phyloP scores from a whole-genome alignment of 495 filamentous ascomycete species.

The Arthonia radiata region DNA sequence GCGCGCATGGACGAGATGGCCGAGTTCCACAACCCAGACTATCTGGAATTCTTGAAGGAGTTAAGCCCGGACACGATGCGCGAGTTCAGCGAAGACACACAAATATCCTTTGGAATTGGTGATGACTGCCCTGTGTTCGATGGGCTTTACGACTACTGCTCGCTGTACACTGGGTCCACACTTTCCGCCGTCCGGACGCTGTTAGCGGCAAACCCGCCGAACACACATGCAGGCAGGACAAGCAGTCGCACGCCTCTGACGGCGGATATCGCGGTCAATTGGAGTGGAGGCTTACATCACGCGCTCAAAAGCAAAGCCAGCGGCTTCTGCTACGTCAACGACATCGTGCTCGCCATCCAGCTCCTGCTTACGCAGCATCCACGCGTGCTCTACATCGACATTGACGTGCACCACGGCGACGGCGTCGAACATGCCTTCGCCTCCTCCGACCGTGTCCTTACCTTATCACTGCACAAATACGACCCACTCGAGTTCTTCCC shows the following conservation, averaged over 20 bases:
- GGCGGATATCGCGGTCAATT: conserved; percentile 90
- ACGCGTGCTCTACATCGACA: conserved; percentile 90
- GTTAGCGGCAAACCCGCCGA: conserved; percentile 42
- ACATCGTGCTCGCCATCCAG: conserved; percentile 87
- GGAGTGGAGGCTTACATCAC: conserved; percentile 97
- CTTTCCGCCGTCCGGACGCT: conserved; percentile 82
- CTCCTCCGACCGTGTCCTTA: conserved; percentile 88
- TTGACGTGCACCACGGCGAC: conserved; percentile 95
- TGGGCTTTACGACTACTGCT: conserved; percentile 83
- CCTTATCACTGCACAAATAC: conserved; percentile 92
- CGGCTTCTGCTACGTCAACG: conserved; percentile 96
- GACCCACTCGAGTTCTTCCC: conserved; percentile 58
- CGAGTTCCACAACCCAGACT: conserved; percentile 69
- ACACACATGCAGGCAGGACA: too few species aligned
- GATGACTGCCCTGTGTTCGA: conserved; percentile 95
- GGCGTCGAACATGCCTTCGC: conserved; percentile 95
- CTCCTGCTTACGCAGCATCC: conserved; percentile 70
- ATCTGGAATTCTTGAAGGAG: conserved; percentile 51
- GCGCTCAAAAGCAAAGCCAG: conserved; percentile 84
- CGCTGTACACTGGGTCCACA: conserved; percentile 72
- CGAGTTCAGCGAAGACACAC: conserved; percentile 17
- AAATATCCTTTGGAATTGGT: conserved; percentile 48
- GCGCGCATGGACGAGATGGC: conserved; percentile 73
- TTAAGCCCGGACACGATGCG: conserved; percentile 7
- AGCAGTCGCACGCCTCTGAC: too few species aligned